phyloP scores from a whole-genome alignment of 805 yeast species.

The Myxozyma sirexii region DNA sequence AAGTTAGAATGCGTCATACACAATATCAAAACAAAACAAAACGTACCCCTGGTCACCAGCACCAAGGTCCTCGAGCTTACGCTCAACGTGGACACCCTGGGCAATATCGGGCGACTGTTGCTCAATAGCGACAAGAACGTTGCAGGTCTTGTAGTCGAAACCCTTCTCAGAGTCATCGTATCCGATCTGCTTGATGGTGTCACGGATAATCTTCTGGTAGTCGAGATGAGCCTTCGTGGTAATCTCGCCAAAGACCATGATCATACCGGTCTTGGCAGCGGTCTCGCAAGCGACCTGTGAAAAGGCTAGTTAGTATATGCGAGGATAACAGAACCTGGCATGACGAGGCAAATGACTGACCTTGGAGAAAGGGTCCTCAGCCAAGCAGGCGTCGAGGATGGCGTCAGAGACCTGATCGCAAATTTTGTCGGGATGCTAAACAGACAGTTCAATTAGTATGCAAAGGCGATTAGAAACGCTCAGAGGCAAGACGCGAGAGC shows the following conservation, averaged over 20 bases:
- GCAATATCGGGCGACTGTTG: conserved; percentile 99
- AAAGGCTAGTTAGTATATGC: neutral
- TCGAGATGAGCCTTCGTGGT: conserved; percentile 95
- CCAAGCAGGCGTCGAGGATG: conserved; percentile 94
- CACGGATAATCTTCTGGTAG: conserved; percentile 97
- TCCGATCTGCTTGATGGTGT: conserved; percentile 97
- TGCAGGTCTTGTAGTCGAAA: conserved; percentile 98
- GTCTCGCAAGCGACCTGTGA: conserved; percentile 93
- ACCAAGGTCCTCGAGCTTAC: conserved; percentile 94
- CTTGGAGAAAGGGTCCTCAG: conserved; percentile 94
- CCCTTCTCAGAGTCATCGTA: conserved; percentile 96
- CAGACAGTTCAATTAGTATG: neutral
- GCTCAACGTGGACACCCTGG: conserved; percentile 96
- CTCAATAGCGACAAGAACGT: conserved; percentile 97
- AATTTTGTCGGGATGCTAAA: conserved; percentile 50
- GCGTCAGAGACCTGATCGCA: conserved; percentile 99
- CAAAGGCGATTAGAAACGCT: neutral
- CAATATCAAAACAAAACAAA: neutral
- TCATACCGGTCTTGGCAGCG: conserved; percentile 99
- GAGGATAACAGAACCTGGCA: neutral
- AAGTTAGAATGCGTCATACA: neutral
- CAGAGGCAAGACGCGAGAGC: neutral
- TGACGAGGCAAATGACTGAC: conserved; percentile 8
- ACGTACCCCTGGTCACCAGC: conserved; percentile 92
- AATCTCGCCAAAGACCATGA: conserved; percentile 99